Conservation (phyloP, 768 basidiomycete species). For the Xanthoconium purpureum region DNA sequence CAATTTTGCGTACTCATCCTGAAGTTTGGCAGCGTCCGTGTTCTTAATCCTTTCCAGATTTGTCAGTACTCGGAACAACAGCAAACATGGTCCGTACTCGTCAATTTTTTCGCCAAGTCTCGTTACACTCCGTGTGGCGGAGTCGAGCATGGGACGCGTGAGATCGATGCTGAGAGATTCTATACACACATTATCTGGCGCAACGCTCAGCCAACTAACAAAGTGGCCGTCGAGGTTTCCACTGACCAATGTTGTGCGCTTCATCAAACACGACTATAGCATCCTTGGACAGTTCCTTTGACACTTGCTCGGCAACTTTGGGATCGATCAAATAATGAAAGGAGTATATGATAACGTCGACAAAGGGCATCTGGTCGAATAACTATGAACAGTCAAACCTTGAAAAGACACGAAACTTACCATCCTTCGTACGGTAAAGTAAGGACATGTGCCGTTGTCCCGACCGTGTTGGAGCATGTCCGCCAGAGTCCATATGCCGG, state of each 20-base stretch:
- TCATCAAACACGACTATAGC: constrained; percentile 99
- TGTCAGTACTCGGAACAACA: constrained; percentile 3
- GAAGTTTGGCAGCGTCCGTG: constrained; percentile 89
- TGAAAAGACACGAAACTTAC: constrained; percentile 41
- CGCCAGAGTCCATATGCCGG: constrained; percentile 91
- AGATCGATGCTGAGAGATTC: constrained; percentile 97
- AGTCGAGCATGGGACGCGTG: constrained; percentile 96
- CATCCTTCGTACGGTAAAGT: constrained; percentile 95
- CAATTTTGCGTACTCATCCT: constrained; percentile 93
- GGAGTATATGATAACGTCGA: constrained; percentile 96
- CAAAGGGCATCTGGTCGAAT: constrained; percentile 83
- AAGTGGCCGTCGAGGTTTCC: neutral
- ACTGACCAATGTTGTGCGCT: constrained; percentile 94
- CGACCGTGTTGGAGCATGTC: constrained; percentile 88
- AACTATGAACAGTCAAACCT: neutral
- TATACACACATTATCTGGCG: constrained; percentile 93
- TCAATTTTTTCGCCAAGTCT: constrained; percentile 91
- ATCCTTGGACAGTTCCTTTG: constrained; percentile 95
- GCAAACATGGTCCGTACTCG: constrained; percentile 55
- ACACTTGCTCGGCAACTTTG: constrained; percentile 98
- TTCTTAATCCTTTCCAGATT: constrained; percentile 71
- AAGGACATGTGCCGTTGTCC: constrained; percentile 86
- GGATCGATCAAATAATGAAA: constrained; percentile 99
- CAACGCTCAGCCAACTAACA: constrained; percentile 1
- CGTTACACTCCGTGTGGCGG: constrained; percentile 82